Evolutionary conservation across 441 rosid genomes (phyloP), one percentile per base, ranked within the genome.

Genomic region (Isatis lusitanica): DNA sequence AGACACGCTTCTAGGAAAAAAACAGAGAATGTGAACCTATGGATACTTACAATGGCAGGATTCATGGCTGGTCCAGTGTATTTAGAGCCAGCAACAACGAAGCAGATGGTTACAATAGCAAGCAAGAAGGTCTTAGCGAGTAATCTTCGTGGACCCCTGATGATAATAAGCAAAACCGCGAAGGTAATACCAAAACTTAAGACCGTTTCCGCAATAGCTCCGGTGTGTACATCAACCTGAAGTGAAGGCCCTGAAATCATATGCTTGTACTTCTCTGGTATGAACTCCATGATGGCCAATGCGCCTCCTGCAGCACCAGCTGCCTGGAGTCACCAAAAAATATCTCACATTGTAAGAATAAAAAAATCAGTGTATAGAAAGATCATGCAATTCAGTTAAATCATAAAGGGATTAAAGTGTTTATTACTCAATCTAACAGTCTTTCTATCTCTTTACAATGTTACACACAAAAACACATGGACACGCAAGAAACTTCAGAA

Each of bases 21-120:
- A 44, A 26, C 30, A 33, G 42, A 48, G 69, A 13, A 48, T 51
- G 67, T 58, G 26, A 46, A 46, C 38, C 17, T 13, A 69, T 33
- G 65, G 7, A 33, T 68, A 81, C 97, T 85, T 82, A 92, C 97
- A 79, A 86, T 86, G 71, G 91, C 97, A 9, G 97, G 97, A 80
- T 92, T 92, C 97, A 92, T 88, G 79, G 96, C 89, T 64, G 96
- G 96, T 47, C 97, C 97, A 0, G 97, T 92, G 80, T 88, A 92
- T 64, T 82, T 69, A 69, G 85, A 53, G 13, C 97, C 96, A 0
- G 86, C 65, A 31, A 87, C 73, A 56, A 92, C 82, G 66, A 92
- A 71, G 1, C 76, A 51, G 15, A 88, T 78, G 31, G 93, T 92
- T 10, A 76, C 84, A 39, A 82, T 44, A 16, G 98, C 81, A 43